Evolutionary conservation across 179 eudicot species (phyloP).

Genomic region (Heliamphora ciliata): DNA sequence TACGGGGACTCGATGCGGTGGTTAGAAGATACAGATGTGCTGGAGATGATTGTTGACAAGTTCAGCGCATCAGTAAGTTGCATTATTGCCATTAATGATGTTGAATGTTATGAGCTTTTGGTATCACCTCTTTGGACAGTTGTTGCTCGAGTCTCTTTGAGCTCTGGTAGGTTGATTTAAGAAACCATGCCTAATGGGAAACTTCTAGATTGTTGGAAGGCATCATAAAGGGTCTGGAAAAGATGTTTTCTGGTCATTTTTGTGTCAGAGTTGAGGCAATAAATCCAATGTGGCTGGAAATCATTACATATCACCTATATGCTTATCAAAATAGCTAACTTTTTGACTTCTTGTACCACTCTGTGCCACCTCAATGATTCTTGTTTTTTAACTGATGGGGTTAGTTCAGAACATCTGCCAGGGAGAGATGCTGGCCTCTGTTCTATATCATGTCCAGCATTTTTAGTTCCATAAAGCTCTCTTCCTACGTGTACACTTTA

Average conservation of each 20-base stretch:
- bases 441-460: neutral
- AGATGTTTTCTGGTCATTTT: neutral
- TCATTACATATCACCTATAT: neutral
- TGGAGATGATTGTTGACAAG: constrained; percentile 93
- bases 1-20: constrained; percentile 74
- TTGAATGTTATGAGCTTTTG: neutral
- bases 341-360: neutral
- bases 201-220: neutral
- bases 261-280: neutral
- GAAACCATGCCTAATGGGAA: neutral
- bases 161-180: neutral
- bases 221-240: neutral
- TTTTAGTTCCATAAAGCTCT: neutral
- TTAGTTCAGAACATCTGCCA: neutral
- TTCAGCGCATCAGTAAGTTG: constrained; percentile 88
- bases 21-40: constrained; percentile 82
- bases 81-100: neutral
- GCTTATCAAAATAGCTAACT: neutral
- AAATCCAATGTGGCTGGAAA: neutral
- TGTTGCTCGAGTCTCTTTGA: neutral
- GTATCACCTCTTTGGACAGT: neutral
- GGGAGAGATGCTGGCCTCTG: neutral
- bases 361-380: neutral
- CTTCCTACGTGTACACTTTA: neutral
- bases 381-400: neutral